Base-by-base conservation (phyloP, 2,329 filamentous ascomycete genomes). In the Pseudogymnoascus pannorum region DNA sequence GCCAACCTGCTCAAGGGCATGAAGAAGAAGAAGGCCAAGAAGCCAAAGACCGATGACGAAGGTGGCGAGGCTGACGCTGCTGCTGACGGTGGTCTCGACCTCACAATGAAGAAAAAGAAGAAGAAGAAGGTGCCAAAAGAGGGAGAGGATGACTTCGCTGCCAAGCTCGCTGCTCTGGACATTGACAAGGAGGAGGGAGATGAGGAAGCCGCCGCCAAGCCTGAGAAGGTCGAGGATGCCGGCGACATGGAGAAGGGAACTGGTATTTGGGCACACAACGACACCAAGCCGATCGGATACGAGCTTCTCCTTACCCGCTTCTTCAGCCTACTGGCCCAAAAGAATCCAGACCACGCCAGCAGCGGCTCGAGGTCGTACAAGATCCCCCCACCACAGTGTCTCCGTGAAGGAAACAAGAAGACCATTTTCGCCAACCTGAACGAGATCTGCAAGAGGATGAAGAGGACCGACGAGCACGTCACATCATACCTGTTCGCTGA, bases 391-490 rank as follows among this genome's bases (percentile, higher is more conserved):
- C 94, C 94, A 58, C 94, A 99, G 81, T 97, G 94, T 79, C 86
- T 97, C 73, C 92, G 94, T 79, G 94, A 99, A 92, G 94, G 94
- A 75, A 99, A 99, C 87, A 95, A 96, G 86, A 96, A 96, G 87
- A 99, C 94, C 65, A 96, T 99, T 73, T 99, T 99, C 73, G 94
- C 93, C 81, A 99, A 99, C 81, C 94, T 99, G 73, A 86, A 91
- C 75, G 94, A 99, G 75, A 97, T 99, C 72, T 96, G 92, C 84
- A 96, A 96, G 84, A 87, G 93, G 71, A 97, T 99, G 92, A 99
- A 99, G 87, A 87, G 94, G 76, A 92, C 90, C 66, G 93, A 97
- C 73, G 94, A 99, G 78, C 94, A 97, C 79, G 89, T 99, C 68
- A 97, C 92, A 60, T 88, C 93, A 71, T 97, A 97, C 80, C 79